A percentile compares a stretch with the other conserved stretches of the same genome.
These are phyloP conservation scores for Musa beccarii DNA, from an alignment of 176 grass and related monocot species.

Conservation along the genomic window DNA sequence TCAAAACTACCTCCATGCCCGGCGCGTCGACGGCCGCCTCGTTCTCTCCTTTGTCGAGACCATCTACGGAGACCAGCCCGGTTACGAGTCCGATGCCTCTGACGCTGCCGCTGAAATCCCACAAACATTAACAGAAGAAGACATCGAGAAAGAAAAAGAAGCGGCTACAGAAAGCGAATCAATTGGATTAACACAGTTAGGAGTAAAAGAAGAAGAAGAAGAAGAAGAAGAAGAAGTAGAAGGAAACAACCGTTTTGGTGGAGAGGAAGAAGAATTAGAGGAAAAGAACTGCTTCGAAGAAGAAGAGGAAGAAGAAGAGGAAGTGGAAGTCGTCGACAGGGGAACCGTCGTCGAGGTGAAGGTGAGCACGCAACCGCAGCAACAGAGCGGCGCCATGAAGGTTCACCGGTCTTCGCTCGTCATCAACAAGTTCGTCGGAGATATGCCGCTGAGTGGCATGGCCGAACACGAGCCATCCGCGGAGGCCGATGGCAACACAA, in stretches of 20 bases:
- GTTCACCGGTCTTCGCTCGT: slow-evolving; percentile 70
- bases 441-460: slow-evolving; percentile 20
- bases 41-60: slow-evolving; percentile 70
- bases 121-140: neutral
- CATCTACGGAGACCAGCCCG: neutral
- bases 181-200: slow-evolving; percentile 10
- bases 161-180: neutral
- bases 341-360: slow-evolving; percentile 85
- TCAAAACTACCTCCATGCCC: slow-evolving; percentile 69
- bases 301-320: slow-evolving; percentile 49
- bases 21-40: slow-evolving; percentile 54
- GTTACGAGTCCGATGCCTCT: neutral
- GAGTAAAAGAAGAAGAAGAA: slow-evolving; percentile 16
- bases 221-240: neutral
- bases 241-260: too few relatives aligned
- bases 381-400: slow-evolving; percentile 25
- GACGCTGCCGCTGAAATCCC: neutral
- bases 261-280: slow-evolving; percentile 27
- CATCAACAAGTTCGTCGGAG: slow-evolving; percentile 98
- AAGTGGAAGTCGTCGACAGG: slow-evolving; percentile 87
- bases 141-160: neutral
- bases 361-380: slow-evolving; percentile 63
- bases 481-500: too few relatives aligned
- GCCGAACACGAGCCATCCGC: too few relatives aligned
- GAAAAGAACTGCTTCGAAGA: slow-evolving; percentile 23